These are phyloP conservation scores for Trichoderma cornu-damae DNA, from an alignment of 2,329 filamentous ascomycete genomes.

Conservation along the genomic window DNA sequence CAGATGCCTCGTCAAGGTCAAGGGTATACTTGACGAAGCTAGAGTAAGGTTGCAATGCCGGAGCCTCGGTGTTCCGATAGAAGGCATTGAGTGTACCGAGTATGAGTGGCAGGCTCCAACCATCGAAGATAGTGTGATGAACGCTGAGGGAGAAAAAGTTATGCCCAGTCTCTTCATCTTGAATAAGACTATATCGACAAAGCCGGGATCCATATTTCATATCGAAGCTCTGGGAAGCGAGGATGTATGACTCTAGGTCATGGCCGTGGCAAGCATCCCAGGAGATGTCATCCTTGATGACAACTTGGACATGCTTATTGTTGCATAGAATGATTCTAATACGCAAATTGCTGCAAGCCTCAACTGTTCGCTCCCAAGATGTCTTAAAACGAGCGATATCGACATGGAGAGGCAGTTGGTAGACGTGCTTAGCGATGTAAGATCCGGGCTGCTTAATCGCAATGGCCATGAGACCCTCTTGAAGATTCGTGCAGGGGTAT, in stretches of 20 bases:
- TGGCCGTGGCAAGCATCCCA: neutral
- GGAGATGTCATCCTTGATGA: slow-evolving; percentile 1
- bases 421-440: slow-evolving; percentile 10
- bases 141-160: neutral
- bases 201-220: slow-evolving; percentile 18
- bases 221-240: neutral
- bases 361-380: slow-evolving; percentile 12
- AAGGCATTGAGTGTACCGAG: neutral
- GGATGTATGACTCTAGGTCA: neutral
- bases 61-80: slow-evolving; percentile 17
- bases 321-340: neutral
- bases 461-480: slow-evolving; percentile 5
- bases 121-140: slow-evolving; percentile 11
- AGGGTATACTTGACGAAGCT: slow-evolving; percentile 8
- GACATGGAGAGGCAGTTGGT: neutral
- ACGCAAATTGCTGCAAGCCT: neutral
- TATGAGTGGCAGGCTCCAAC: slow-evolving; percentile 2
- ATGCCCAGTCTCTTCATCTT: neutral
- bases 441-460: slow-evolving; percentile 6
- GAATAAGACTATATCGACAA: slow-evolving; percentile 13
- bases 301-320: neutral
- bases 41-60: slow-evolving; percentile 1
- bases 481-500: slow-evolving; percentile 10
- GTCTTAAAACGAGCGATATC: neutral
- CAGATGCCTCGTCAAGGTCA: neutral